phyloP scores from a whole-genome alignment of 2,329 filamentous ascomycete species.

The Pseudocercospora eumusae region DNA sequence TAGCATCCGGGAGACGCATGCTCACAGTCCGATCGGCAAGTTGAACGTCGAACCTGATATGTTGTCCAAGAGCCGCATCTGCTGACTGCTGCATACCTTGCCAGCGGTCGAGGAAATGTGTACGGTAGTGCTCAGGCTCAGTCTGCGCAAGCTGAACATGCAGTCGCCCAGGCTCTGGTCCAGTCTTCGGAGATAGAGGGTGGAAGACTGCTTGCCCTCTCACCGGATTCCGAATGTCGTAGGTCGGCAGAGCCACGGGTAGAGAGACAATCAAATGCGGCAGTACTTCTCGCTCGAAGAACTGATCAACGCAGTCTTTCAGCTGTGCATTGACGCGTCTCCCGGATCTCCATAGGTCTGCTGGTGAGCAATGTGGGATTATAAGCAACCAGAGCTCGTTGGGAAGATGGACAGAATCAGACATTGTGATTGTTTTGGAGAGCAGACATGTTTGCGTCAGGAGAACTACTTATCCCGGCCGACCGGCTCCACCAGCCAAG shows the following conservation, averaged over 20 bases:
- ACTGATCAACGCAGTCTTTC: slow-evolving; percentile 23
- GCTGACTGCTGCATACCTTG: slow-evolving; percentile 5
- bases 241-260: slow-evolving; percentile 22
- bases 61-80: neutral
- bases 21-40: slow-evolving; percentile 1
- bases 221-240: slow-evolving; percentile 22
- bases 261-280: slow-evolving; percentile 15
- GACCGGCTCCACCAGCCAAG: slow-evolving; percentile 5
- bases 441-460: neutral
- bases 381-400: slow-evolving; percentile 17
- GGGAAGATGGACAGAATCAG: neutral
- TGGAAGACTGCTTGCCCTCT: slow-evolving; percentile 19
- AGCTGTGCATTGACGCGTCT: slow-evolving; percentile 15
- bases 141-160: slow-evolving; percentile 10
- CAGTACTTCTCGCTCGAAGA: slow-evolving; percentile 17
- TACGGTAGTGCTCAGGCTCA: slow-evolving; percentile 13
- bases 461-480: neutral
- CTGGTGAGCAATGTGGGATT: slow-evolving; percentile 7
- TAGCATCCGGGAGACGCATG: slow-evolving; percentile 11
- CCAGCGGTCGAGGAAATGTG: slow-evolving; percentile 13
- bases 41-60: slow-evolving; percentile 1
- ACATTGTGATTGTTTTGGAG: slow-evolving; percentile 1
- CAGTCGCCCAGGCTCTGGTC: slow-evolving; percentile 4
- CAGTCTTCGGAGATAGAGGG: slow-evolving; percentile 3
- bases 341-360: slow-evolving; percentile 16